Base-by-base conservation (phyloP, 2,329 filamentous ascomycete genomes). In the Penicillium aurantiogriseum region DNA sequence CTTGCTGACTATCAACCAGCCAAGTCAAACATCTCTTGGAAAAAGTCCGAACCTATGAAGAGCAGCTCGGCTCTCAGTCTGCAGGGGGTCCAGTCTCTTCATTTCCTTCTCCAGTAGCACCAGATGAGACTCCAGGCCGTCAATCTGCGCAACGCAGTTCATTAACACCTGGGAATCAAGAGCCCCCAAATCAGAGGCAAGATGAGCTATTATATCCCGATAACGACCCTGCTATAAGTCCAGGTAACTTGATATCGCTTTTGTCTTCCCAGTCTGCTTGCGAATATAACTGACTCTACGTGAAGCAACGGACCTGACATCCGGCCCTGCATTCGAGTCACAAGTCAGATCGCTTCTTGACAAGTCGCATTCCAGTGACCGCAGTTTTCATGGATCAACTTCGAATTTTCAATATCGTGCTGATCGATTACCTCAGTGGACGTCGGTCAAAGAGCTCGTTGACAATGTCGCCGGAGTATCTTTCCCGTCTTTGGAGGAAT, bases 281-380 rank as follows among this genome's bases (percentile, higher is more conserved):
- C 23, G 31, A 38, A 39, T 10, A 40, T 11, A 45, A 31, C 43
- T 56, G 7, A 45, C 40, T n/a, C 40, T 35, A 17, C n/a, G 33
- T 19, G n/a, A n/a, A 63, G 61, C 61, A 47, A 64, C 63, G n/a
- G 61, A 65, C 21, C 46, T 63, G 17, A 59, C 63, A 11, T 62
- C 61, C 1, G 61, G 63, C 0, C 63, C 63, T 19, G 61, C 63
- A 38, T 65, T 65, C 19, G 63, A 63, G 49, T 61, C 63, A 36
- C 63, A 65, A 47, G 61, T 62, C 7, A 60, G 47, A 48, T 65
- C 61, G 15, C 51, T 65, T 11, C 56, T 65, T 6, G 53, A 64
- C 36, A 55, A 51, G 23, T 64, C 57, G 1, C 47, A 36, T 25
- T n/a, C 46, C 4, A 54, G 23, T 46, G 46, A 49, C 2, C 7